These are phyloP conservation scores for Comarum palustre DNA, from an alignment of 306 rosid species.

Conservation along the genomic window DNA sequence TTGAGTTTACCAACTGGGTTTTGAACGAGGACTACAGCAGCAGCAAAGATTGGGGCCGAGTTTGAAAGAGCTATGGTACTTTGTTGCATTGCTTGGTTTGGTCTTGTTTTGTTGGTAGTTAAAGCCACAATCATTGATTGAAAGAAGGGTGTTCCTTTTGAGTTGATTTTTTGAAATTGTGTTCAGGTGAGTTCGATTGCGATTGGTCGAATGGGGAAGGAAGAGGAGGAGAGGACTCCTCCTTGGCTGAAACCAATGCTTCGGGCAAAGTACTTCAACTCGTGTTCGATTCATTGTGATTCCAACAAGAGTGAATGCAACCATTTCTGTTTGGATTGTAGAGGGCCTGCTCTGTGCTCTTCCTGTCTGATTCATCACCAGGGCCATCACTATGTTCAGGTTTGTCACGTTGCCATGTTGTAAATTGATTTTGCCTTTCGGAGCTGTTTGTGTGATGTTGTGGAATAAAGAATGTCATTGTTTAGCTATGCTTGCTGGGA, in stretches of 20 bases:
- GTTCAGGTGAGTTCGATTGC: conserved; percentile 42
- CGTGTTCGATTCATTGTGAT: conserved; percentile 35
- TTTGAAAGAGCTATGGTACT: conserved; percentile 1
- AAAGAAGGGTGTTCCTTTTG: neutral
- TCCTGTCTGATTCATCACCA: conserved; percentile 39
- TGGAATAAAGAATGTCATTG: neutral
- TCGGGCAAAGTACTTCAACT: conserved; percentile 28
- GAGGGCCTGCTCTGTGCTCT: conserved; percentile 35
- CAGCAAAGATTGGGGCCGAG: neutral
- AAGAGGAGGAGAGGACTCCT: conserved; percentile 25
- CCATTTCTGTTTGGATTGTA: conserved; percentile 49
- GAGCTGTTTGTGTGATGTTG: neutral
- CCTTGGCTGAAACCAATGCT: conserved; percentile 45
- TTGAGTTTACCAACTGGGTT: neutral
- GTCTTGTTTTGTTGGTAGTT: neutral
- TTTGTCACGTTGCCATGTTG: neutral
- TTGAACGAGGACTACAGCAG: neutral
- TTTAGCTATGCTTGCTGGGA: neutral
- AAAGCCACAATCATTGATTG: neutral
- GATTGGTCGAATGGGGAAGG: conserved; percentile 18
- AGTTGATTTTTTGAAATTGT: neutral
- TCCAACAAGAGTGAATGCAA: conserved; percentile 46
- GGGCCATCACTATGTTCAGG: conserved; percentile 44
- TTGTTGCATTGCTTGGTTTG: neutral
- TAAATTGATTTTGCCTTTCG: neutral